These are phyloP conservation scores for Termitomyces sp. DNA, from an alignment of 768 basidiomycete genomes.

Conservation along the genomic window DNA sequence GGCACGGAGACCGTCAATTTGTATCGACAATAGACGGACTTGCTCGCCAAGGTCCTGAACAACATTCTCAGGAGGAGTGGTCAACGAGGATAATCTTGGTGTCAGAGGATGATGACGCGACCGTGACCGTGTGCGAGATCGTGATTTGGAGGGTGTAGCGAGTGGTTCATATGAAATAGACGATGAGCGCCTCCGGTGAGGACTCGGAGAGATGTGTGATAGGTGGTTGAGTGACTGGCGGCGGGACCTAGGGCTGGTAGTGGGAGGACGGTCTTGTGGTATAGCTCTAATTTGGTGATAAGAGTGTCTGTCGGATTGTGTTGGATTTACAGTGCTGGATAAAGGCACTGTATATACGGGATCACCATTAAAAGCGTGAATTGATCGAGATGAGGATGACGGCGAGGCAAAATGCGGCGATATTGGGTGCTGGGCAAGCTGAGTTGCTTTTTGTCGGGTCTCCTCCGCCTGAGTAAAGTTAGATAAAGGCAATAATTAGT, in stretches of 20 bases:
- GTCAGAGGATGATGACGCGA: not conserved
- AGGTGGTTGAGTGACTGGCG: not conserved
- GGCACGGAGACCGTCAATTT: slow-evolving; percentile 30
- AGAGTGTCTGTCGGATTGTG: not conserved
- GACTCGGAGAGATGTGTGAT: not conserved
- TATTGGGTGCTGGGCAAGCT: not conserved
- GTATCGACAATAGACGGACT: slow-evolving; percentile 27
- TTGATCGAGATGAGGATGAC: no score
- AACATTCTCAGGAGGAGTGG: not conserved
- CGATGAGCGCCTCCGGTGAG: not conserved
- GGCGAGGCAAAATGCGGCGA: not conserved
- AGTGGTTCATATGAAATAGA: not conserved
- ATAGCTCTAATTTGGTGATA: not conserved
- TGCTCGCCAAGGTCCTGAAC: slow-evolving; percentile 28
- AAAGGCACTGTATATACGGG: not conserved
- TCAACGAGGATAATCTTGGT: not conserved
- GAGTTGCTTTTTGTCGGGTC: slow-evolving; percentile 5
- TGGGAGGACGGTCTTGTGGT: not conserved
- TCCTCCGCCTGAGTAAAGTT: slow-evolving; percentile 6
- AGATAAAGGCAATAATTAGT: not conserved
- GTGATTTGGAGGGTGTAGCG: not conserved
- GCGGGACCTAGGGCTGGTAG: not conserved
- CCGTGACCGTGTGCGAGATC: slow-evolving; percentile 1
- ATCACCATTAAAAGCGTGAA: no score
- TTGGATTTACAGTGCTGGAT: no score